Evolutionary conservation across 2,329 filamentous ascomycete genomes (phyloP).

Genomic region (Epichloe festucae): DNA sequence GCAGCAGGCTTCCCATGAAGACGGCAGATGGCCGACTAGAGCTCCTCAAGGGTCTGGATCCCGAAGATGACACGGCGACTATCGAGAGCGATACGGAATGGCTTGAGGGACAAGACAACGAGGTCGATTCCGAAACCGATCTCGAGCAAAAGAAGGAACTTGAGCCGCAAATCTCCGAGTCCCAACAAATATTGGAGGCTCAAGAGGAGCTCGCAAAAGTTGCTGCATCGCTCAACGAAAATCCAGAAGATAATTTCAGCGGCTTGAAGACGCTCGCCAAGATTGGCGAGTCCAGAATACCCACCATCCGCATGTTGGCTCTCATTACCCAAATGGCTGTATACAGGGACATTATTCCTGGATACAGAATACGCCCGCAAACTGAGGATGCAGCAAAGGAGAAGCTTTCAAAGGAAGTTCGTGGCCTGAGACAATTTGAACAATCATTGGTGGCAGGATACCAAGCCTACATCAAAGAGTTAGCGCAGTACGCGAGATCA

Average conservation of each 20-base stretch:
- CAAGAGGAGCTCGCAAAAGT: constrained; percentile 88
- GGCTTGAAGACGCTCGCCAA: constrained; percentile 67
- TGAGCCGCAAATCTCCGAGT: constrained; percentile 54
- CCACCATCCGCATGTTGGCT: constrained; percentile 71
- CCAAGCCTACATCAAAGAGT: constrained; percentile 66
- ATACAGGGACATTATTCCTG: constrained; percentile 92
- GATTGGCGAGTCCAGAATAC: constrained; percentile 55
- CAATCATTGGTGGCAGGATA: constrained; percentile 78
- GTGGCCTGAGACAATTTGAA: constrained; percentile 70
- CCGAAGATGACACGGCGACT: constrained; percentile 48
- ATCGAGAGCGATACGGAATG: constrained; percentile 48
- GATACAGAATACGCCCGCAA: constrained; percentile 81
- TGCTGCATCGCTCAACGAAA: constrained; percentile 71
- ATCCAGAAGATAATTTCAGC: constrained; percentile 79
- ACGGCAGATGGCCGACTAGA: constrained; percentile 65
- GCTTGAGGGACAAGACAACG: constrained; percentile 47
- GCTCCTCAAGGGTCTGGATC: constrained; percentile 39
- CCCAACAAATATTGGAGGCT: constrained; percentile 70
- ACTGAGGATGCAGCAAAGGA: constrained; percentile 60
- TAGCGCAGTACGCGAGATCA: constrained; percentile 54
- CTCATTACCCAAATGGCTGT: constrained; percentile 78
- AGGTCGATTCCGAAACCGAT: constrained; percentile 35
- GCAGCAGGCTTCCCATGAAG: constrained; percentile 71
- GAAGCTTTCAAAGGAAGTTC: constrained; percentile 86
- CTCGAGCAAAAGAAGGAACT: constrained; percentile 26